phyloP scores from a whole-genome alignment of 2,329 filamentous ascomycete genomes.

The Clonostachys rosea region DNA sequence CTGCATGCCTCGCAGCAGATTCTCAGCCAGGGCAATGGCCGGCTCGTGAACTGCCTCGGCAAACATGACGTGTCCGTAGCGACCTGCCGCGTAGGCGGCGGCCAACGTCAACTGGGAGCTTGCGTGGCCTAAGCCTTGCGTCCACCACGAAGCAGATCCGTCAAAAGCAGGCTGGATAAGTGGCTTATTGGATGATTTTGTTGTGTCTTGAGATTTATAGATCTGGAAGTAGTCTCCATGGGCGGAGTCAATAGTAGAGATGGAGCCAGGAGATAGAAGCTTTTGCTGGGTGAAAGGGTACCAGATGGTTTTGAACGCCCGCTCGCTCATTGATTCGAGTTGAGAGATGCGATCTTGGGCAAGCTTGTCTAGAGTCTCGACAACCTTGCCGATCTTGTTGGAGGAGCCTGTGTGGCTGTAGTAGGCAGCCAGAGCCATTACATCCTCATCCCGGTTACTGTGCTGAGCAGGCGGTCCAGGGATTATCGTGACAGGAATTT shows the following conservation, averaged over 20 bases:
- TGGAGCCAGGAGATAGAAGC: slow-evolving; percentile 53
- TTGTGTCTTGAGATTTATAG: slow-evolving; percentile 56
- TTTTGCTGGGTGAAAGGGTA: slow-evolving; percentile 85
- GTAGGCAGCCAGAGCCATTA: slow-evolving; percentile 55
- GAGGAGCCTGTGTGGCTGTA: slow-evolving; percentile 38
- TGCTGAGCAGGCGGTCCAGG: slow-evolving; percentile 52
- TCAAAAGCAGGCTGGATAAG: slow-evolving; percentile 74
- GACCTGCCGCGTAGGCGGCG: slow-evolving; percentile 75
- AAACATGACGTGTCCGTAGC: slow-evolving; percentile 89
- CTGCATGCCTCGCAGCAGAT: slow-evolving; percentile 50
- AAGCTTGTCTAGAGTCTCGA: slow-evolving; percentile 17
- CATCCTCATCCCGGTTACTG: slow-evolving; percentile 37
- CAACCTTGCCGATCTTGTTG: slow-evolving; percentile 31
- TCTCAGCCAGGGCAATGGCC: slow-evolving; percentile 64
- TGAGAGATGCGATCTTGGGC: slow-evolving; percentile 10
- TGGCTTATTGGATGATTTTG: slow-evolving; percentile 73
- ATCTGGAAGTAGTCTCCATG: slow-evolving; percentile 76
- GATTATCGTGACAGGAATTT: slow-evolving; percentile 53
- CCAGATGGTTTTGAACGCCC: slow-evolving; percentile 68
- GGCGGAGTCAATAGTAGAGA: slow-evolving; percentile 76
- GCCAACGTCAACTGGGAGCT: slow-evolving; percentile 68
- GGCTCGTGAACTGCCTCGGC: slow-evolving; percentile 76
- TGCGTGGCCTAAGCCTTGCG: slow-evolving; percentile 78
- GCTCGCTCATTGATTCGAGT: slow-evolving; percentile 53
- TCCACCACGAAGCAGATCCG: slow-evolving; percentile 89